These are phyloP conservation scores for Phyllosticta capitalensis DNA, from an alignment of 2,329 filamentous ascomycete genomes.

Conservation along the genomic window DNA sequence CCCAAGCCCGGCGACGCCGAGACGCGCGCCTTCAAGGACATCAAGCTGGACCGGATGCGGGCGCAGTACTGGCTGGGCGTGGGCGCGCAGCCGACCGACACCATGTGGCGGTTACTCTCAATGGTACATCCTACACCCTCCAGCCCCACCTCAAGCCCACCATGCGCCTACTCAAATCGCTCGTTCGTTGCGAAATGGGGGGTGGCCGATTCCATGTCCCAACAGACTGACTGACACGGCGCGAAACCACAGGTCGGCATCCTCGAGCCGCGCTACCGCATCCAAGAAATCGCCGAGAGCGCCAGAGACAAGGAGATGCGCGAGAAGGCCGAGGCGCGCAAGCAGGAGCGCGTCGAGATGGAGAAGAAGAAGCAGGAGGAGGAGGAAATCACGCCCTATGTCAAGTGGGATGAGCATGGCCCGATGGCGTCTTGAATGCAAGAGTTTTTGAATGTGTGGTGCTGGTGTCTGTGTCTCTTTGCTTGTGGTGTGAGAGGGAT, in stretches of 20 bases:
- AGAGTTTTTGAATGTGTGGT: neutral
- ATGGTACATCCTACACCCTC: slow-evolving; percentile 51
- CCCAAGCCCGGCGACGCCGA: slow-evolving; percentile 40
- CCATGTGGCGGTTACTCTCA: slow-evolving; percentile 74
- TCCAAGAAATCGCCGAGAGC: slow-evolving; percentile 23
- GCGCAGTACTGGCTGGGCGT: slow-evolving; percentile 96
- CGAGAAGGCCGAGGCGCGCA: neutral
- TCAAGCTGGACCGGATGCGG: slow-evolving; percentile 70
- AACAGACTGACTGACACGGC: neutral
- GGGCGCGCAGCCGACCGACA: slow-evolving; percentile 86
- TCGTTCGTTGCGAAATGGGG: too few relatives aligned
- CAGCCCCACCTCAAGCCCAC: neutral
- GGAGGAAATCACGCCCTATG: neutral
- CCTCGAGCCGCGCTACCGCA: slow-evolving; percentile 27
- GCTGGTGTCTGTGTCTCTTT: neutral
- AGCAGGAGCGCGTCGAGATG: neutral
- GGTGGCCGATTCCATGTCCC: too few relatives aligned
- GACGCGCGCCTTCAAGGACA: slow-evolving; percentile 72
- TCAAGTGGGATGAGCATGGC: neutral
- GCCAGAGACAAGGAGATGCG: slow-evolving; percentile 21
- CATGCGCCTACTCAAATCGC: too few relatives aligned
- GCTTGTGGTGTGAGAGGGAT: neutral
- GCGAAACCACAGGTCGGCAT: slow-evolving; percentile 21
- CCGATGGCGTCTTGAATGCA: neutral
- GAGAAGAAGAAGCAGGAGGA: neutral